Evolutionary conservation across 169 alveolate species (phyloP).

Genomic region (Plasmodium inui): DNA sequence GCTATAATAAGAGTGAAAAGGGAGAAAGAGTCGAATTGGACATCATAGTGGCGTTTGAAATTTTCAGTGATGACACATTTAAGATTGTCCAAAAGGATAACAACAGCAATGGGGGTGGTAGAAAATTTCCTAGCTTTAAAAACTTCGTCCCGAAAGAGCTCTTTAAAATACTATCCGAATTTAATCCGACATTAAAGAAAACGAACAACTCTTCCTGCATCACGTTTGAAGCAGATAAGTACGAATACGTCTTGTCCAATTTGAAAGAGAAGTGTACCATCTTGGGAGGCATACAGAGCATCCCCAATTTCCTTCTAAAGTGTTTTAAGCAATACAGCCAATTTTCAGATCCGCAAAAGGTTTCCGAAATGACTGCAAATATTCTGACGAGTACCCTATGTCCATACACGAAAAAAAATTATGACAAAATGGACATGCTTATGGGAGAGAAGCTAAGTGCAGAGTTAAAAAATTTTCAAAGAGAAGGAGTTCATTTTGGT

Average conservation of each 20-base stretch:
- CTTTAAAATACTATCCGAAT: constrained; percentile 59
- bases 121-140: constrained; percentile 45
- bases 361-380: constrained; percentile 78
- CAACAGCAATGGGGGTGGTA: constrained; percentile 17
- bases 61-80: constrained; percentile 32
- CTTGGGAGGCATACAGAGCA: constrained; percentile 78
- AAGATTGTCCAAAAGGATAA: constrained; percentile 69
- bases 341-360: constrained; percentile 71
- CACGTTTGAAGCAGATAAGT: constrained; percentile 77
- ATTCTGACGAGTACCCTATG: constrained; percentile 70
- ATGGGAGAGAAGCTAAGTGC: constrained; percentile 82
- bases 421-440: constrained; percentile 42
- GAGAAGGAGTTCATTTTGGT: constrained; percentile 95
- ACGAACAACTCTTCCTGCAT: constrained; percentile 63
- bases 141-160: constrained; percentile 62
- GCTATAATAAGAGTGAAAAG: constrained; percentile 5
- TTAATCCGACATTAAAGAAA: constrained; percentile 35
- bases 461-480: constrained; percentile 91
- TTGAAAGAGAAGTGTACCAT: constrained; percentile 73
- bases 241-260: constrained; percentile 76
- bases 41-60: constrained; percentile 70
- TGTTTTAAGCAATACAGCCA: constrained; percentile 75
- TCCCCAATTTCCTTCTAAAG: constrained; percentile 81
- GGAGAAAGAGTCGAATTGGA: constrained; percentile 50
- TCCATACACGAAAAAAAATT: constrained; percentile 74